Evolutionary conservation across 2,329 filamentous ascomycete species (phyloP), one percentile per base, ranked within the genome.

Genomic region (Calcarisporium arbuscula): DNA sequence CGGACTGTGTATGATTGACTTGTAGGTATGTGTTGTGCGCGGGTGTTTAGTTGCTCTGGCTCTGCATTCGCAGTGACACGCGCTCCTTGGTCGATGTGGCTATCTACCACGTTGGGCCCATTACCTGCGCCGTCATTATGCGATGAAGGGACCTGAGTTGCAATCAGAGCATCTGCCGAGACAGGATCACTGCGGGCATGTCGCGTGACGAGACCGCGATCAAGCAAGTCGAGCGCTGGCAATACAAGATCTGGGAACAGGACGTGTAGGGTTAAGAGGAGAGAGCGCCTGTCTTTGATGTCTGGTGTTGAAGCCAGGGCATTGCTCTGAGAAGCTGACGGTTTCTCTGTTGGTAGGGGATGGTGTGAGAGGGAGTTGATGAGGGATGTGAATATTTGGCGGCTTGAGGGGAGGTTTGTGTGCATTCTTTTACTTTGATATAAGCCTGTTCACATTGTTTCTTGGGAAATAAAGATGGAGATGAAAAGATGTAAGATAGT

Each of bases 171-270:
- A n/a, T n/a, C n/a, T n/a, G n/a, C n/a, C n/a, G n/a, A n/a, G n/a
- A n/a, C n/a, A n/a, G n/a, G n/a, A n/a, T 28, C 28, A 18, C 28
- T 15, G 8, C 23, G 9, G 30, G 17, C 8, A 18, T 19, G 15
- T 2, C 77, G 70, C 6, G 69, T 78, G 21, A 95, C 76, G 1
- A 92, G 72, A 4, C 72, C 64, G 18, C 86, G 75, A 57, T 98
- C 92, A 1, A 98, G 70, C 0, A 96, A 70, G 57, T 96, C 89
- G 4, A 98, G 70, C 0, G 90, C 87, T 4, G 87, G 85, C 1
- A 95, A 77, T 3, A 95, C 64, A 35, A 87, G 74, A 43, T 77
- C 76, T 0, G 88, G 88, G 51, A 94, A 94, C 11, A 95, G 64
- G 21, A 87, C 83, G 61, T 95, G 89, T 0, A 95, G 72, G 0